phyloP scores from a whole-genome alignment of 2,329 filamentous ascomycete species.

The Alternaria brassicae region DNA sequence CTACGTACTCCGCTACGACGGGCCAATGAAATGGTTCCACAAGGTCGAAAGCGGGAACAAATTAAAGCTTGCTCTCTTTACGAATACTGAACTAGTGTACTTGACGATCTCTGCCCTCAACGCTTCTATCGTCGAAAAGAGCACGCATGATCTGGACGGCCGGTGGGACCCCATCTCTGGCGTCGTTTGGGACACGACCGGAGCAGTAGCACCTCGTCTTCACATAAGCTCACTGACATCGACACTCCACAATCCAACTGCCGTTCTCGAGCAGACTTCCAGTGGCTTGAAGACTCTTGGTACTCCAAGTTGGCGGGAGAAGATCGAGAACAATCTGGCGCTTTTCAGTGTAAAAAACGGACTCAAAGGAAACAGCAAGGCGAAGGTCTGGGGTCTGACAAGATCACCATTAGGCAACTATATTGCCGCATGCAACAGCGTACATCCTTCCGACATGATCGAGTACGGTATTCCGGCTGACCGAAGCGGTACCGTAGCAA shows the following conservation, averaged over 20 bases:
- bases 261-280: constrained; percentile 37
- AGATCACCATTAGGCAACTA: constrained; percentile 56
- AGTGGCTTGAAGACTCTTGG: constrained; percentile 12
- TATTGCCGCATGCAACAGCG: constrained; percentile 58
- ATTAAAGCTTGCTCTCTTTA: constrained; percentile 44
- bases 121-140: constrained; percentile 28
- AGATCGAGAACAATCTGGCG: constrained; percentile 47
- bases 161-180: constrained; percentile 54
- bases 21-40: constrained; percentile 42
- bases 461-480: constrained; percentile 62
- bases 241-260: constrained; percentile 42
- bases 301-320: constrained; percentile 50
- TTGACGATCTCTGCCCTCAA: constrained; percentile 34
- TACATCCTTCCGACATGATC: constrained; percentile 65
- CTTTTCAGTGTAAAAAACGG: constrained; percentile 60
- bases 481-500: constrained; percentile 51
- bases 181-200: constrained; percentile 40
- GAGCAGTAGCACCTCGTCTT: constrained; percentile 25
- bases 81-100: constrained; percentile 33
- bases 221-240: constrained; percentile 51
- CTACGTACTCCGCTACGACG: constrained; percentile 32
- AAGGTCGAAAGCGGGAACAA: constrained; percentile 17
- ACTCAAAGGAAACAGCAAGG: constrained; percentile 58
- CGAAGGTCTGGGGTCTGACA: constrained; percentile 63
- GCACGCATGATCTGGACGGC: constrained; percentile 48